Percentiles rank a stretch among this genome's conserved stretches.
Conservation (phyloP, 805 yeast genomes). For the Nakazawaea populi region DNA sequence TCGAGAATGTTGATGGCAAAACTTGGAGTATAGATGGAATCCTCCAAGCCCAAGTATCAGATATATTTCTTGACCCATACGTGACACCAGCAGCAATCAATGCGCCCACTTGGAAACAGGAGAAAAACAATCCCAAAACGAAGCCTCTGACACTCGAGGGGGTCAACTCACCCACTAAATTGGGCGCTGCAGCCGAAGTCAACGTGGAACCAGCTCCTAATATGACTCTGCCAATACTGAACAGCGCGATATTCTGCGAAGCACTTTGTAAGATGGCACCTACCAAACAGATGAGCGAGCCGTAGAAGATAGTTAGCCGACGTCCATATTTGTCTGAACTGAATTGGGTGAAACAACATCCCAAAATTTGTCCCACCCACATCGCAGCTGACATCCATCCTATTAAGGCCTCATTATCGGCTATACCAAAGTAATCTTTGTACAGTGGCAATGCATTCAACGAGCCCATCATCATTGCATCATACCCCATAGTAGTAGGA, state of each 20-base stretch:
- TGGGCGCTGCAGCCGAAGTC: conserved; percentile 26
- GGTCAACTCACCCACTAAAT: conserved; percentile 29
- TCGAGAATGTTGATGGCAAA: conserved; percentile 19
- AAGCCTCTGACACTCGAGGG: conserved; percentile 25
- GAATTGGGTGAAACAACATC: conserved; percentile 20
- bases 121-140: conserved; percentile 21
- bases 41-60: conserved; percentile 27
- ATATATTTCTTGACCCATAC: conserved; percentile 20
- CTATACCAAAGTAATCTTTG: conserved; percentile 17
- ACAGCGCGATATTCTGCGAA: conserved; percentile 30
- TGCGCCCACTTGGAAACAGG: conserved; percentile 24
- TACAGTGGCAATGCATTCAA: conserved; percentile 20
- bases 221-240: conserved; percentile 28
- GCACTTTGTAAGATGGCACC: conserved; percentile 34
- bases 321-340: conserved; percentile 24
- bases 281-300: conserved; percentile 19
- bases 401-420: conserved; percentile 14
- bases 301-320: conserved; percentile 21
- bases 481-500: conserved; percentile 23
- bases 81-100: conserved; percentile 23
- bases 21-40: conserved; percentile 22
- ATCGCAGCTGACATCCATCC: conserved; percentile 23
- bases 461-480: conserved; percentile 21
- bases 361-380: conserved; percentile 19
- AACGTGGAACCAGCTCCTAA: conserved; percentile 29